These are phyloP conservation scores for Saussurea involucrata DNA, from an alignment of 129 eudicot genomes.

Conservation along the genomic window DNA sequence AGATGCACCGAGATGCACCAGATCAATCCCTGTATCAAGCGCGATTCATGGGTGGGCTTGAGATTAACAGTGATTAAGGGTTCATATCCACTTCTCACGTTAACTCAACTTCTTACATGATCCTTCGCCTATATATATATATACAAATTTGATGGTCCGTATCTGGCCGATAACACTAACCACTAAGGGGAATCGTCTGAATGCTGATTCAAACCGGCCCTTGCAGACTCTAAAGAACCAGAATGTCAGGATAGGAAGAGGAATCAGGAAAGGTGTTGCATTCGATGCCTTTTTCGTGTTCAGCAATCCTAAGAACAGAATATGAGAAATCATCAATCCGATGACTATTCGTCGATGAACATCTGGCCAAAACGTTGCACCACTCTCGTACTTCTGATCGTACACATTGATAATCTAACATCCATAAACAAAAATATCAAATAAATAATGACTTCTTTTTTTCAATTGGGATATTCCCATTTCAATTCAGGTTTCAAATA, in stretches of 20 bases:
- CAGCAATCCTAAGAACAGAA: constrained; percentile 76
- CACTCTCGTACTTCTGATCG: constrained; percentile 93
- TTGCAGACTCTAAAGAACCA: constrained; percentile 85
- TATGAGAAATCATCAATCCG: constrained; percentile 73
- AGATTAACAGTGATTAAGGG: too few species aligned
- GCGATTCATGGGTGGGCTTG: too few species aligned
- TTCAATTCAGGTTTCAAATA: background rate
- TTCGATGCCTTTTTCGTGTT: constrained; percentile 60
- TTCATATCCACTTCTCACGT: too few species aligned
- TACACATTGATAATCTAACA: constrained; percentile 90
- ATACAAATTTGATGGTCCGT: background rate
- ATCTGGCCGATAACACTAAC: constrained; percentile 27
- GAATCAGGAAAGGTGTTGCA: constrained; percentile 57
- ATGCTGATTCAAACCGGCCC: constrained; percentile 85
- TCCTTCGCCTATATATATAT: background rate
- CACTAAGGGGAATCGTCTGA: constrained; percentile 75
- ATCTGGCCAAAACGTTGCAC: constrained; percentile 94
- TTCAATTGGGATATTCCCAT: background rate
- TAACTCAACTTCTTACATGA: too few species aligned
- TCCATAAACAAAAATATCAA: constrained; percentile 2
- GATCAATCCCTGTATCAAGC: too few species aligned
- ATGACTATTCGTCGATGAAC: constrained; percentile 79
- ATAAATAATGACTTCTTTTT: background rate
- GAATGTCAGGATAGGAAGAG: constrained; percentile 78
- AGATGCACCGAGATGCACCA: too few species aligned